phyloP scores from a whole-genome alignment of 371 early-diverging fungal species.

The Syncephalastrum racemosum region DNA sequence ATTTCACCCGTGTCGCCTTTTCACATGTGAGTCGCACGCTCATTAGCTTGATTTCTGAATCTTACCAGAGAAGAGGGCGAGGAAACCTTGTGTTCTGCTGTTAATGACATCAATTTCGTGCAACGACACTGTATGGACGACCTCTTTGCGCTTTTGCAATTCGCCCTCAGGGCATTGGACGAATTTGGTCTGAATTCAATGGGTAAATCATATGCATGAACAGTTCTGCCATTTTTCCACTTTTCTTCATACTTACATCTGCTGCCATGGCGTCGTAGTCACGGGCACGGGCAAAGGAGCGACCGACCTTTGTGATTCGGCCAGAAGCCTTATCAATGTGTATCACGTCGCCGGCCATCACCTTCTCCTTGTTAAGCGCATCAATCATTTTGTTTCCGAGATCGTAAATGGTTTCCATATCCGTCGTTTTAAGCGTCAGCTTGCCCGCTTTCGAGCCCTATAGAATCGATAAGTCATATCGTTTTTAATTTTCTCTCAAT shows the following conservation, averaged over 20 bases:
- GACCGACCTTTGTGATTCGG: conserved; percentile 94
- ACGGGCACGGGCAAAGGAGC: conserved; percentile 90
- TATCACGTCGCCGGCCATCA: conserved; percentile 97
- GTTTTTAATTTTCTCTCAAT: background rate
- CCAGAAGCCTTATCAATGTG: conserved; percentile 99
- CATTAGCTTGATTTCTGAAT: conserved; percentile 17
- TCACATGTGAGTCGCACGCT: too few relatives aligned
- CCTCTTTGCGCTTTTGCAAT: conserved; percentile 94
- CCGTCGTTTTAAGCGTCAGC: conserved; percentile 98
- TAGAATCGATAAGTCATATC: background rate
- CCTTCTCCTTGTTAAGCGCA: conserved; percentile 95
- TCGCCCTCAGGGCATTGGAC: conserved; percentile 99
- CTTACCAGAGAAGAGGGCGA: conserved; percentile 91
- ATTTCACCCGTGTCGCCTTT: conserved; percentile 95
- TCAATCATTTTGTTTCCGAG: conserved; percentile 99
- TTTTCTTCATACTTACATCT: conserved; percentile 56
- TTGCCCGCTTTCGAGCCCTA: conserved; percentile 93
- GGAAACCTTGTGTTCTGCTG: conserved; percentile 95
- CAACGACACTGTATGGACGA: conserved; percentile 95
- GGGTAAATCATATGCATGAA: background rate
- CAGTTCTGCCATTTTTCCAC: background rate
- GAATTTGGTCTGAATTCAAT: conserved; percentile 75
- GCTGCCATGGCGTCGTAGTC: conserved; percentile 98
- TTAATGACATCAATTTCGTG: conserved; percentile 99
- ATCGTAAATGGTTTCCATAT: conserved; percentile 99